Evolutionary conservation across 1,139 yeast genomes (phyloP), one percentile per base, ranked within the genome.

Genomic region (Pichia sp.): DNA sequence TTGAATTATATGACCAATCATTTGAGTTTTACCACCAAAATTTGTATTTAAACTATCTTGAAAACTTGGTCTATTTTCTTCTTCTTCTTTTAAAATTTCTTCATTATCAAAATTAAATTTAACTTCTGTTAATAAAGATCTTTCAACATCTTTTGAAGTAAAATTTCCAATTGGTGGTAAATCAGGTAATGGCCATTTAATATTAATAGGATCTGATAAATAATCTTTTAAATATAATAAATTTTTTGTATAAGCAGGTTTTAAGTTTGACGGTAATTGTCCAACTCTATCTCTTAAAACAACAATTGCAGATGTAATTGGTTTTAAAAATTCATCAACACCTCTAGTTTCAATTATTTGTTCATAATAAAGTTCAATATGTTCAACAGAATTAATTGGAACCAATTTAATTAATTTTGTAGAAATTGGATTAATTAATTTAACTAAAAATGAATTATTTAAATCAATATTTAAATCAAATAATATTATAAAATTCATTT

Each of bases 271-370:
- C 2, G 96, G 95, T 39, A 90, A 63, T 37, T 77, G 74, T 6
- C 97, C 97, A n/a, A 85, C 87, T 50, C 80, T 74, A 55, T 84
- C 95, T 55, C 96, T 69, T 44, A 87, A 65, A 38, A 90, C 87
- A 4, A 89, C 96, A 16, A 85, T 75, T 1, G 95, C 87, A 0
- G 96, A 87, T 2, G 90, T 80, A 22, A 85, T 77, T 39, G 77
- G 78, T 53, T 79, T 82, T 43, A 86, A 65, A 55, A 78, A 77
- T 26, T 73, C 70, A 22, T 46, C 45, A 11, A 41, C 16, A 20
- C 39, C 24, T 67, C 53, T 47, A 48, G 63, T 10, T 59, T 58
- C 45, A 71, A 65, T 25, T 59, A 57, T 30, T 56, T 57, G 29
- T 55, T 59, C 46, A 55, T 53, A 62, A 62, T 65, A 30, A 29